These are phyloP conservation scores for Aotearoamyces nothofagi DNA, from an alignment of 2,329 filamentous ascomycete species.

Conservation along the genomic window DNA sequence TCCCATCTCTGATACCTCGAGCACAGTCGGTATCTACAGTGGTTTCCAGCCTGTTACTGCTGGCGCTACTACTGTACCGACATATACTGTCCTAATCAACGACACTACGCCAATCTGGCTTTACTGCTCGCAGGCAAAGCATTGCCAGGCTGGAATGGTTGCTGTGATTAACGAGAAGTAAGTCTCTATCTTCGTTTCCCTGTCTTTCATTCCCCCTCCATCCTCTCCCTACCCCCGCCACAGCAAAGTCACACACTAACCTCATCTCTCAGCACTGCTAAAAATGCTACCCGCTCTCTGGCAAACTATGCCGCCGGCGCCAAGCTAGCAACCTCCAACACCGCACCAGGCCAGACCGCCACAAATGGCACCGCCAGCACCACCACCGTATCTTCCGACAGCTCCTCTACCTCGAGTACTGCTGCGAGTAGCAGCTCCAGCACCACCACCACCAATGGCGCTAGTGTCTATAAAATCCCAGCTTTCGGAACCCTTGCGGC, in stretches of 20 bases:
- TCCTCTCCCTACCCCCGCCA: too few relatives aligned
- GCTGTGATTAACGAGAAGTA: slow-evolving; percentile 36
- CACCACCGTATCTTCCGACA: slow-evolving; percentile 2
- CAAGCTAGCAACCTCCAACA: slow-evolving; percentile 14
- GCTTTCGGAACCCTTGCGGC: slow-evolving; percentile 4
- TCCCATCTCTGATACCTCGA: slow-evolving; percentile 35
- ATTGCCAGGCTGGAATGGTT: slow-evolving; percentile 42
- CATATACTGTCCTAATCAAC: slow-evolving; percentile 58
- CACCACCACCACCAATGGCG: not conserved
- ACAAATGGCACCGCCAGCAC: slow-evolving; percentile 1
- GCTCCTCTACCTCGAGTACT: slow-evolving; percentile 4
- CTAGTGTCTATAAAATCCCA: slow-evolving; percentile 1
- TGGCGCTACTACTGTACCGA: slow-evolving; percentile 36
- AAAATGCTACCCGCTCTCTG: slow-evolving; percentile 37
- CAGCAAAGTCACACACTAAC: slow-evolving; percentile 1
- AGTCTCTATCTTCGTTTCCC: too few relatives aligned
- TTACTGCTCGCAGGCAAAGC: slow-evolving; percentile 59
- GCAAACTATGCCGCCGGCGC: slow-evolving; percentile 22
- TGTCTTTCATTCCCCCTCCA: not conserved
- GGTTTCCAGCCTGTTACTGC: slow-evolving; percentile 51
- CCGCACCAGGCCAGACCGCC: slow-evolving; percentile 7
- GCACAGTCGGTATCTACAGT: slow-evolving; percentile 45
- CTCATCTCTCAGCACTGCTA: slow-evolving; percentile 13
- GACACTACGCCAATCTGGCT: slow-evolving; percentile 60
- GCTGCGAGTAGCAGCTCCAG: slow-evolving; percentile 3